Conservation (phyloP, 306 rosid species). For the Begonia loranthoides region DNA sequence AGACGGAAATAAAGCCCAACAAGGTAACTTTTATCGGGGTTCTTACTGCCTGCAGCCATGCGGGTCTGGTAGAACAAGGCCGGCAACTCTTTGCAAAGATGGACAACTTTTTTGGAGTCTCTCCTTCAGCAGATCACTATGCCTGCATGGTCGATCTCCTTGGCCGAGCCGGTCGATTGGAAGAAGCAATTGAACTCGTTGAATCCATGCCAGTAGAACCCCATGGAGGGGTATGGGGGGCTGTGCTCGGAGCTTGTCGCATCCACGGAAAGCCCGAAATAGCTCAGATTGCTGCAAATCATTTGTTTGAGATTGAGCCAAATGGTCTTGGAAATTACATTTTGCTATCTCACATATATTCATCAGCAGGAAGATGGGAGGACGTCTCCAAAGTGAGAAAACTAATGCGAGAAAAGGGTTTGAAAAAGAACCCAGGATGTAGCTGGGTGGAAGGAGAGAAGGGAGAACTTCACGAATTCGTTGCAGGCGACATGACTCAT, state of each 20-base stretch:
- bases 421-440: constrained; percentile 52
- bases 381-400: constrained; percentile 59
- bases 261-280: constrained; percentile 45
- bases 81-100: constrained; percentile 47
- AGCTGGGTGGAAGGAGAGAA: constrained; percentile 73
- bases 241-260: constrained; percentile 78
- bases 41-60: constrained; percentile 64
- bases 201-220: constrained; percentile 59
- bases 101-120: constrained; percentile 41
- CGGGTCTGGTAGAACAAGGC: constrained; percentile 70
- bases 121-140: constrained; percentile 48
- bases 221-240: constrained; percentile 75
- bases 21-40: constrained; percentile 63
- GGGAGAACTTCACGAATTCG: constrained; percentile 48
- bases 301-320: constrained; percentile 67
- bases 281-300: constrained; percentile 53
- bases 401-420: constrained; percentile 39
- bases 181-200: constrained; percentile 50
- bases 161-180: constrained; percentile 67
- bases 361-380: constrained; percentile 68
- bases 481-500: constrained; percentile 49
- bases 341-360: constrained; percentile 51
- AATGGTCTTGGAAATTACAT: constrained; percentile 55
- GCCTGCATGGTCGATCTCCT: constrained; percentile 79
- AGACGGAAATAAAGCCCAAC: constrained; percentile 47